Percentiles rank a stretch among this genome's conserved stretches.
Evolutionary conservation across 1,284 basidiomycete genomes (phyloP).

Genomic region (Malassezia brasiliensis): DNA sequence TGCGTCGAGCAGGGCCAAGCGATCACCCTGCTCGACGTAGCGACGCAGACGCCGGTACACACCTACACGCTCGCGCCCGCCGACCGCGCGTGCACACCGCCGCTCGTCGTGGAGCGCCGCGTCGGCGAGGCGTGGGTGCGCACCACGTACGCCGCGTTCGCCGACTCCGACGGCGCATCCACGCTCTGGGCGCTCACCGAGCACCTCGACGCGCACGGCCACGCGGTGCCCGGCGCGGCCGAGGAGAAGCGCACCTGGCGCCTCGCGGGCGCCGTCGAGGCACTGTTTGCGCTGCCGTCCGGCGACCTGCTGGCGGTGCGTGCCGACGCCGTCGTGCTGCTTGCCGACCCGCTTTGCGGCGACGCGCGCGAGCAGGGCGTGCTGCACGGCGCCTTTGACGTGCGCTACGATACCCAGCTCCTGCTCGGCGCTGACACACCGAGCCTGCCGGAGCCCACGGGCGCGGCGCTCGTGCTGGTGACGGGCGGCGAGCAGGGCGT

Average conservation of each 20-base stretch:
- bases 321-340: constrained; percentile 8
- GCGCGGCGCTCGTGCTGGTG: background rate
- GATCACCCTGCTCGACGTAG: constrained; percentile 13
- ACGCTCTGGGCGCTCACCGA: constrained; percentile 3
- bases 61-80: constrained; percentile 16
- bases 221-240: background rate
- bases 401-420: constrained; percentile 4
- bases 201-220: constrained; percentile 8
- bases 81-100: constrained; percentile 13
- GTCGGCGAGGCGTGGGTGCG: background rate
- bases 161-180: background rate
- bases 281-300: background rate
- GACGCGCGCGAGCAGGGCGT: background rate
- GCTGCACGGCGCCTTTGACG: background rate
- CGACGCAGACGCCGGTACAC: constrained; percentile 17
- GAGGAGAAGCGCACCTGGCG: background rate
- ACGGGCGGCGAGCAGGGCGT: background rate
- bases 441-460: background rate
- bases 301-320: constrained; percentile 4
- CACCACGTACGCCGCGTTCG: constrained; percentile 13
- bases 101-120: constrained; percentile 15
- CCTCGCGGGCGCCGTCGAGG: constrained; percentile 1
- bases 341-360: background rate
- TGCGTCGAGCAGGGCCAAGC: constrained; percentile 16
- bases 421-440: background rate